Evolutionary conservation across 2,329 filamentous ascomycete species (phyloP), one percentile per base, ranked within the genome.

Genomic region (Exophiala sp.): DNA sequence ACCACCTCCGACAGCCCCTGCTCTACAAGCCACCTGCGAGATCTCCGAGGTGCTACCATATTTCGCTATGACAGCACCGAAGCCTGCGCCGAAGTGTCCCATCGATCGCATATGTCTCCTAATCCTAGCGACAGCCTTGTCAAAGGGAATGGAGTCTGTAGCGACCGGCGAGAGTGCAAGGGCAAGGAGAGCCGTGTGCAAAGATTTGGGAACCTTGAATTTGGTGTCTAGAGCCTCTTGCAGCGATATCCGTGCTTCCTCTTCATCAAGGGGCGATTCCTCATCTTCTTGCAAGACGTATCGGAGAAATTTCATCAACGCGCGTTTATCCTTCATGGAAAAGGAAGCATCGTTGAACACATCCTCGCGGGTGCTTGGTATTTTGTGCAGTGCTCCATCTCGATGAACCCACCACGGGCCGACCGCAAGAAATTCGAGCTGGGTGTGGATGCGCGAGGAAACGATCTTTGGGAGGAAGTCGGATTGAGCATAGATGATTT

Each of bases 11-110:
- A 98, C 93, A 16, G 91, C 91, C 55, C 84, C 83, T 32, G 91
- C 88, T 59, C 91, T 85, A 65, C 93, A 97, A 3, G 83, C 87
- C 19, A 95, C 89, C 72, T 98, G 91, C 23, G 86, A 82, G 52
- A 97, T 81, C 68, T 98, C 91, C 24, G 88, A 85, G 40, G 86
- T 75, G 22, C 91, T 89, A 40, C 91, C 91, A 84, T 89, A 98
- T 74, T 95, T 96, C 18, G 90, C 85, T 58, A 95, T 80, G 10
- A 98, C 81, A 40, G 88, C 87, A 44, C 87, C 87, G 65, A 97
- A 97, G 8, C 91, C 89, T 41, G 86, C 79, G 0, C 91, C 91
- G 60, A 96, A 91, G 3, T 87, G 72, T 6, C 91, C 90, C 68
- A 94, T 90, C 0, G 91, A 96, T 11, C 80, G 79, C 43, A 97